Percentiles rank a stretch among this genome's conserved stretches.
Conservation (phyloP, 2,329 filamentous ascomycete genomes). For the Chaetomium sp. region DNA sequence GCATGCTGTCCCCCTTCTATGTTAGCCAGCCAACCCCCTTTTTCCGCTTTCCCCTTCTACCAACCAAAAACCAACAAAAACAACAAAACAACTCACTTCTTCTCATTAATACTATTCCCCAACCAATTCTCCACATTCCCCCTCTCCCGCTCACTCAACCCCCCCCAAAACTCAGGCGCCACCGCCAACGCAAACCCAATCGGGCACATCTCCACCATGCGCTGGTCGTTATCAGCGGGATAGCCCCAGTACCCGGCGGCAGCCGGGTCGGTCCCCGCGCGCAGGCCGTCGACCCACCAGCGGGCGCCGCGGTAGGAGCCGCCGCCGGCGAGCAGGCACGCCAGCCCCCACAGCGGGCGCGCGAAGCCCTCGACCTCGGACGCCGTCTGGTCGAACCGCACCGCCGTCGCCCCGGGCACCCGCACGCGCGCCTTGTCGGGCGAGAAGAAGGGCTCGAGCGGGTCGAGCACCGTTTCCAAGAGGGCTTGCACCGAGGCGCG, state of each 20-base stretch:
- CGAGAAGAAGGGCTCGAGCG: constrained; percentile 72
- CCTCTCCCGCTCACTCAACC: constrained; percentile 62
- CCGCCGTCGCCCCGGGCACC: constrained; percentile 69
- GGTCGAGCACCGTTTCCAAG: constrained; percentile 66
- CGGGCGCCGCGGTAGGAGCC: constrained; percentile 64
- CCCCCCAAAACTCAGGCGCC: constrained; percentile 66
- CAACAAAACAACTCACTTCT: constrained; percentile 53
- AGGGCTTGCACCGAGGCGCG: constrained; percentile 62
- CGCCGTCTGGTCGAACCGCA: constrained; percentile 75
- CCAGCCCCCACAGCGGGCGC: constrained; percentile 74
- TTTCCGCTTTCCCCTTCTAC: background rate
- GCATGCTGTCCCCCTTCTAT: constrained; percentile 57
- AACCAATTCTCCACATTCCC: constrained; percentile 71
- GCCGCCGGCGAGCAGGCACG: constrained; percentile 68
- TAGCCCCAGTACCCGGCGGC: constrained; percentile 75
- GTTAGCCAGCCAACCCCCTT: constrained; percentile 14
- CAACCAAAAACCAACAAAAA: background rate
- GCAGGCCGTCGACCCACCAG: constrained; percentile 70
- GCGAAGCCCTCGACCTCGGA: constrained; percentile 77
- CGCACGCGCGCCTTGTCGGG: constrained; percentile 65
- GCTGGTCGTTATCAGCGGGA: constrained; percentile 74
- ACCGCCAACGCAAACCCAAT: constrained; percentile 75
- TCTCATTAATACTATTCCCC: constrained; percentile 74
- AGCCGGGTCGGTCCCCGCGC: constrained; percentile 69
- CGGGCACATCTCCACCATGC: constrained; percentile 85